Conservation (phyloP, 2,329 filamentous ascomycete species). For the Venturia pyrina region DNA sequence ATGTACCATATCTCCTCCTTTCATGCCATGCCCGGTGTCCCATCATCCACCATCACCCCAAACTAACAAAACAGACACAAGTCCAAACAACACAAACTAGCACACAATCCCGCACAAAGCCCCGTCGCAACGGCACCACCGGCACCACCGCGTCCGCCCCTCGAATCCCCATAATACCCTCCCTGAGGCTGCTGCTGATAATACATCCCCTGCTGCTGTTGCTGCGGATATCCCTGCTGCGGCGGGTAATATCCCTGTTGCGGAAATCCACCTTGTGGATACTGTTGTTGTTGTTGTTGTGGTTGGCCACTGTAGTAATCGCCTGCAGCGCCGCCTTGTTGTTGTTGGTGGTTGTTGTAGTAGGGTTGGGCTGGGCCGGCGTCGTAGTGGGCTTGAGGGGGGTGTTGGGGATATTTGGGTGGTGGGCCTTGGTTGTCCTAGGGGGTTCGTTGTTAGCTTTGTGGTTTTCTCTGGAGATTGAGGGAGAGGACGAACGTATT, state of each 20-base stretch:
- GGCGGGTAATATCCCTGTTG: slow-evolving; percentile 7
- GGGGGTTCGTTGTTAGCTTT: neutral
- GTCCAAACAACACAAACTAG: slow-evolving; percentile 13
- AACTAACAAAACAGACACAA: slow-evolving; percentile 13
- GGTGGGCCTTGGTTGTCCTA: slow-evolving; percentile 7
- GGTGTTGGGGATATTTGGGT: slow-evolving; percentile 11
- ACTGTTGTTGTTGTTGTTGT: neutral
- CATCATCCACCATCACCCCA: no score
- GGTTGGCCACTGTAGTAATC: slow-evolving; percentile 10
- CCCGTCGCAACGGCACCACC: slow-evolving; percentile 8
- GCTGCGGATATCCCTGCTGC: slow-evolving; percentile 6
- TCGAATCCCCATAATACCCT: slow-evolving; percentile 10
- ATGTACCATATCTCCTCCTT: neutral
- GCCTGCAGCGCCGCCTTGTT: neutral
- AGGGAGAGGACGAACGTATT: slow-evolving; percentile 6
- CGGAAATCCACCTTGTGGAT: neutral
- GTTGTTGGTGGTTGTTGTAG: slow-evolving; percentile 2
- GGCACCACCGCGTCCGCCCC: slow-evolving; percentile 4
- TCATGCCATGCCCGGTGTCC: no score
- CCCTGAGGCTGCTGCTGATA: slow-evolving; percentile 13
- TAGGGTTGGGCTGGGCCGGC: slow-evolving; percentile 12
- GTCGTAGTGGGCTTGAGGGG: slow-evolving; percentile 12
- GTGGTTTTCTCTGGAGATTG: neutral
- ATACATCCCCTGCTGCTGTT: slow-evolving; percentile 13
- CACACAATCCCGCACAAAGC: slow-evolving; percentile 12